Percentiles rank a stretch among this genome's conserved stretches.
Conservation (phyloP, 306 rosid species). For the Vigna nakashimae region DNA sequence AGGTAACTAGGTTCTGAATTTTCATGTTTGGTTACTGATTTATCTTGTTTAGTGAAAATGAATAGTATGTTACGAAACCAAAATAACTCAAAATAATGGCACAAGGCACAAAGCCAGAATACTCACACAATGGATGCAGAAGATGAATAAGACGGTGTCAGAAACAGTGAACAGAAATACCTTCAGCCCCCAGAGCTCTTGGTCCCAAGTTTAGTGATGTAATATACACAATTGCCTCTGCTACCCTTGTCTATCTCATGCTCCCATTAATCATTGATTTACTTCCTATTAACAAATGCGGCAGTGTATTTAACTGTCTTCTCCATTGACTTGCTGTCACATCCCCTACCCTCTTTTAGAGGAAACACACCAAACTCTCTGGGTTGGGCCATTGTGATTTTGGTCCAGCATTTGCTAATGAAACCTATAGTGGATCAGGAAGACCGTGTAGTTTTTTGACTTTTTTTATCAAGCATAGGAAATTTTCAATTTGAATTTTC, state of each 20-base stretch:
- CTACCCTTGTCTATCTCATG: background rate
- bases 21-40: background rate
- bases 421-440: background rate
- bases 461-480: background rate
- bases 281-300: background rate
- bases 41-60: conserved; percentile 6
- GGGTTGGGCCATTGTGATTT: background rate
- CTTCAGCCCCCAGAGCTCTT: background rate
- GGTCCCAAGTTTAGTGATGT: background rate
- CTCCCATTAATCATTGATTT: background rate
- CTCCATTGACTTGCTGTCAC: background rate
- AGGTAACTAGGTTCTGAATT: background rate
- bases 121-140: background rate
- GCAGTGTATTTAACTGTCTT: background rate
- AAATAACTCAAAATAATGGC: background rate
- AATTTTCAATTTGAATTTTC: background rate
- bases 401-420: background rate
- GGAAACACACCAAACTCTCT: background rate
- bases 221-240: background rate
- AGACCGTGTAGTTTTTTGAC: background rate
- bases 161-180: background rate
- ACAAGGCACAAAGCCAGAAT: background rate
- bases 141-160: background rate
- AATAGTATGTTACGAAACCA: background rate
- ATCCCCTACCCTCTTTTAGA: background rate